Evolutionary conservation across 495 filamentous ascomycete genomes (phyloP).

Genomic region (Elaphomyces granulatus): DNA sequence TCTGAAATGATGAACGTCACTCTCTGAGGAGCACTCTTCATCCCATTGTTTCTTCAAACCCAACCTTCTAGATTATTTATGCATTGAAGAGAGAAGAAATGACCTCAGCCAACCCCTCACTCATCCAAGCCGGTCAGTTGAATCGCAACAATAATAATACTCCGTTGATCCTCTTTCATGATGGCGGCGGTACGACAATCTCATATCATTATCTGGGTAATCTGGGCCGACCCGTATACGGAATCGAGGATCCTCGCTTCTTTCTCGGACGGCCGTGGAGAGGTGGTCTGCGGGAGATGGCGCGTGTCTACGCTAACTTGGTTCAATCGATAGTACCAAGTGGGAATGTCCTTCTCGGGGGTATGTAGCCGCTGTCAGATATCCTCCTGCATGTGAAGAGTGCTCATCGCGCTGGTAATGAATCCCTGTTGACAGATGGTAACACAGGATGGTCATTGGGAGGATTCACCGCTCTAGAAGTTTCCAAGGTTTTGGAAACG

Average conservation of each 20-base stretch:
- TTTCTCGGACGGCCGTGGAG: background rate
- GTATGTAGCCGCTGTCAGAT: background rate
- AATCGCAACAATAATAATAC: too few species aligned
- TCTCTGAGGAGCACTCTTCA: too few species aligned
- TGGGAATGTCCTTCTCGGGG: background rate
- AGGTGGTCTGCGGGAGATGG: slow-evolving; percentile 1
- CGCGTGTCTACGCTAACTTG: slow-evolving; percentile 1
- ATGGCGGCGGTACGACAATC: background rate
- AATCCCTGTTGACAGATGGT: too few species aligned
- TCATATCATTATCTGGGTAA: slow-evolving; percentile 1
- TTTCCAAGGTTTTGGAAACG: background rate
- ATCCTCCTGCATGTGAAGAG: too few species aligned
- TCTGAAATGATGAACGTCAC: too few species aligned
- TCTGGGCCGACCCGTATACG: background rate
- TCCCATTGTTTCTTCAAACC: too few species aligned
- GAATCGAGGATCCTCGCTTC: slow-evolving; percentile 1
- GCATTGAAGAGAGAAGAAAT: too few species aligned
- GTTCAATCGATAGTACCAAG: background rate
- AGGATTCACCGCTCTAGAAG: background rate
- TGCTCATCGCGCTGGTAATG: too few species aligned
- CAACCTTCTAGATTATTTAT: too few species aligned
- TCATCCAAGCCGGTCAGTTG: slow-evolving; percentile 1
- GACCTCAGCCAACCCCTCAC: background rate
- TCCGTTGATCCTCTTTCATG: slow-evolving; percentile 1
- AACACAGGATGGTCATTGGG: background rate